Conservation (phyloP, 2,329 filamentous ascomycete species). For the Fusarium sp. region DNA sequence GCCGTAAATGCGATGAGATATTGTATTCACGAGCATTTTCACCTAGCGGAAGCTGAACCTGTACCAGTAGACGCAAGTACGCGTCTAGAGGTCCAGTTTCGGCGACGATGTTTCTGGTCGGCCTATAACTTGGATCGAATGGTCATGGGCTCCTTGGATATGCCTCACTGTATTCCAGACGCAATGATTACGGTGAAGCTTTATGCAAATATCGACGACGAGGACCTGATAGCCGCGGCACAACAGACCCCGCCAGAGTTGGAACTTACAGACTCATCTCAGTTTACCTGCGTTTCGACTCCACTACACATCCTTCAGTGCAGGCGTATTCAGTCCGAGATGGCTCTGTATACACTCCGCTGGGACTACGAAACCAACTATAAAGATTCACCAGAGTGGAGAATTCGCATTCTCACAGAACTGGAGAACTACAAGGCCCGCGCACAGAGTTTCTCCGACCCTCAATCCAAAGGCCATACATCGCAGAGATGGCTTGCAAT, state of each 20-base stretch:
- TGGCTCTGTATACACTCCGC: too few species aligned
- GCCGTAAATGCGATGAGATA: not conserved
- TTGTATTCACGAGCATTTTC: not conserved
- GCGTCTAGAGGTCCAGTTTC: constrained; percentile 38
- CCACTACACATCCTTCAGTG: too few species aligned
- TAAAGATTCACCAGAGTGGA: too few species aligned
- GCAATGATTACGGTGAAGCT: not conserved
- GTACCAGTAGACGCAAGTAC: not conserved
- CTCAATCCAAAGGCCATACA: constrained; percentile 39
- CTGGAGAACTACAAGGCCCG: constrained; percentile 19
- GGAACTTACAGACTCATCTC: not conserved
- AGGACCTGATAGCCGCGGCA: not conserved
- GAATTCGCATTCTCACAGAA: not conserved
- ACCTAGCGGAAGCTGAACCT: not conserved
- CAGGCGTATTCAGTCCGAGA: too few species aligned
- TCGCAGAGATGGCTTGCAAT: constrained; percentile 49
- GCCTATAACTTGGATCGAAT: not conserved
- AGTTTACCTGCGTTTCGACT: not conserved
- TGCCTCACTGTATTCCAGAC: not conserved
- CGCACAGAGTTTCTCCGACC: constrained; percentile 39
- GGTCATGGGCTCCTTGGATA: not conserved
- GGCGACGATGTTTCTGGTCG: constrained; percentile 49
- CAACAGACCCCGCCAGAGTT: not conserved
- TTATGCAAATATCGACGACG: too few species aligned
- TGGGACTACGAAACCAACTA: too few species aligned